phyloP scores from a whole-genome alignment of 225 moss, liverwort and hornwort genomes.

The Asterella californica region DNA sequence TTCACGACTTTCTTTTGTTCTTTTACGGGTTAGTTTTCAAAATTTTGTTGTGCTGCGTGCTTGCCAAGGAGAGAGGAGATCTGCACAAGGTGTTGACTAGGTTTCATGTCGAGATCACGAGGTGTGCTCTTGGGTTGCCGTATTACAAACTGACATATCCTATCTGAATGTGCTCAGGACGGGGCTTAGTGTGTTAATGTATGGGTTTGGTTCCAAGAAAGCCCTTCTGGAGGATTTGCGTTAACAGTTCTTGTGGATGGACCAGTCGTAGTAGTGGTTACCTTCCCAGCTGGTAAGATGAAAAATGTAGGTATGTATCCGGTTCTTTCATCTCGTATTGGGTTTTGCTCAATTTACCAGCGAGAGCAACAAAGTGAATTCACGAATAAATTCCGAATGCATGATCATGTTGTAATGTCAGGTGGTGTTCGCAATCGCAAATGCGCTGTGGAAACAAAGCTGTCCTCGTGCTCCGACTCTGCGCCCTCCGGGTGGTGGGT shows the following conservation, averaged over 20 bases:
- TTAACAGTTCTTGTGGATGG: slow-evolving; percentile 60
- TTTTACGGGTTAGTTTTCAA: too few species aligned
- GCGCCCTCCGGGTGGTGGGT: too few species aligned
- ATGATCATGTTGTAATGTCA: slow-evolving; percentile 23
- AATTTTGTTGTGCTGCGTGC: too few species aligned
- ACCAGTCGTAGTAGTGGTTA: slow-evolving; percentile 83
- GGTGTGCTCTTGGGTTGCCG: too few species aligned
- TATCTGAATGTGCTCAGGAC: slow-evolving; percentile 40
- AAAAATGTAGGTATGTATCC: slow-evolving; percentile 56
- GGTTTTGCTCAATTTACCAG: not conserved
- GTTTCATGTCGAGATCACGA: too few species aligned
- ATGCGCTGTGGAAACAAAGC: slow-evolving; percentile 59
- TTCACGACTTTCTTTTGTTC: too few species aligned
- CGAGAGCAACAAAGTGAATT: not conserved
- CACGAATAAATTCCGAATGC: not conserved
- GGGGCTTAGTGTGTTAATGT: slow-evolving; percentile 85
- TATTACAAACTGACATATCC: not conserved
- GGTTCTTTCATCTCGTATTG: not conserved
- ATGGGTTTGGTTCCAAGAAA: slow-evolving; percentile 93
- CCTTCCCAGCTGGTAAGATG: slow-evolving; percentile 67
- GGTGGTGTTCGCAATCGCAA: slow-evolving; percentile 69
- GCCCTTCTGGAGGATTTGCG: slow-evolving; percentile 72
- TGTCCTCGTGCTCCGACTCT: slow-evolving; percentile 33
- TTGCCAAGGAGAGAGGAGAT: too few species aligned
- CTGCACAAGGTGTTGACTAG: too few species aligned